Percentiles rank a stretch among this genome's conserved stretches.
These are phyloP conservation scores for Acanthamoeba sp. DNA, from an alignment of 208 protist species.

Conservation along the genomic window DNA sequence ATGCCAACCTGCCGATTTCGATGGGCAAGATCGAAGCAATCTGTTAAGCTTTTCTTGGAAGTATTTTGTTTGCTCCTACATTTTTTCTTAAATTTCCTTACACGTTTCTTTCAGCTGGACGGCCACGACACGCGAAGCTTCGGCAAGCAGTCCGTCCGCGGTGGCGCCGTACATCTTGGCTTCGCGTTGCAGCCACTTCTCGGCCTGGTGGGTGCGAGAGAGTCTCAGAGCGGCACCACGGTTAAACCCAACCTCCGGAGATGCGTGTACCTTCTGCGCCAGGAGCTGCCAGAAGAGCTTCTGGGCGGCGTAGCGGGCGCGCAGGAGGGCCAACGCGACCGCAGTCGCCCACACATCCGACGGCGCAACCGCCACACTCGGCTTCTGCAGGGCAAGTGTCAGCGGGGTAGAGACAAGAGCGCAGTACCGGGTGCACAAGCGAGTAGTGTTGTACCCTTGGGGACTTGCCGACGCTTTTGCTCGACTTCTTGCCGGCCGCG, in stretches of 20 bases:
- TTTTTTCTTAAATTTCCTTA: too few species aligned
- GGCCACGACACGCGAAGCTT: background rate
- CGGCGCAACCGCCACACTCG: background rate
- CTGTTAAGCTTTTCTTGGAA: too few species aligned
- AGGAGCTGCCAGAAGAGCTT: slow-evolving; percentile 27
- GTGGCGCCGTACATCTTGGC: background rate
- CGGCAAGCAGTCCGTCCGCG: background rate
- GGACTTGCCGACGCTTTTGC: background rate
- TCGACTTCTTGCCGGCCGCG: background rate
- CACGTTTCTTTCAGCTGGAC: too few species aligned
- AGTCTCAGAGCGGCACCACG: background rate
- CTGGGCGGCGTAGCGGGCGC: background rate
- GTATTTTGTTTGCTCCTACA: too few species aligned
- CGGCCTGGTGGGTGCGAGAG: background rate
- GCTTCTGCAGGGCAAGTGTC: background rate
- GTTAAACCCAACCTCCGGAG: too few species aligned
- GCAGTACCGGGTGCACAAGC: too few species aligned
- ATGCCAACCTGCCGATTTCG: too few species aligned
- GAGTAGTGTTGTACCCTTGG: slow-evolving; percentile 38
- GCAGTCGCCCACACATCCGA: slow-evolving; percentile 20
- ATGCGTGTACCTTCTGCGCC: background rate
- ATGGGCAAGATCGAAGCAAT: too few species aligned
- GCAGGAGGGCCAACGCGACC: background rate
- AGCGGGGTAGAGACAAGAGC: background rate
- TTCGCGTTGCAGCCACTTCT: slow-evolving; percentile 4